Percentiles rank a stretch among this genome's conserved stretches.
Conservation (phyloP, 2,329 filamentous ascomycete species). For the Trichoderma sp. region DNA sequence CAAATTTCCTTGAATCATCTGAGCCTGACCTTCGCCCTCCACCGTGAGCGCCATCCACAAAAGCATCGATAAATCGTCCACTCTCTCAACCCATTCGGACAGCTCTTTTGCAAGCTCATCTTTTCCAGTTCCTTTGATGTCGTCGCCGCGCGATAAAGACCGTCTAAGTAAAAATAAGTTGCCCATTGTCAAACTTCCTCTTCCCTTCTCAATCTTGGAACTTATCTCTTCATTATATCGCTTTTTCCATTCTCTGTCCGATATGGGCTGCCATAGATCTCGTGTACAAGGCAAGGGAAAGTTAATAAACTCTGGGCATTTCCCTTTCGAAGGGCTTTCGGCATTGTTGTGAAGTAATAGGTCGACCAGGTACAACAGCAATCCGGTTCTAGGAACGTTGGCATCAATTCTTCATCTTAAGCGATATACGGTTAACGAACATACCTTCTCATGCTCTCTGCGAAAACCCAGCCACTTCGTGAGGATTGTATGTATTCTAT, state of each 20-base stretch:
- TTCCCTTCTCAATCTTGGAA: neutral
- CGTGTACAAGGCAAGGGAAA: conserved; percentile 7
- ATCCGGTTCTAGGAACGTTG: neutral
- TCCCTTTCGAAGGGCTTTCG: neutral
- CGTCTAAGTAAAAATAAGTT: neutral
- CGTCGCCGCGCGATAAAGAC: neutral
- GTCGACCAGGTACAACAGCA: neutral
- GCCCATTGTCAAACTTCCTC: neutral
- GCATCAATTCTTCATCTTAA: neutral
- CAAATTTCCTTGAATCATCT: neutral
- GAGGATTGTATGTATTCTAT: neutral
- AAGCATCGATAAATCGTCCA: conserved; percentile 9
- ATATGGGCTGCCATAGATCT: conserved; percentile 4
- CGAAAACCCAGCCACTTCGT: neutral
- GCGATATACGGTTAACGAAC: neutral
- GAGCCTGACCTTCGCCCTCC: conserved; percentile 2
- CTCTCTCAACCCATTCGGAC: conserved; percentile 2
- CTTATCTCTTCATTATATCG: neutral
- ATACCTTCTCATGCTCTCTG: neutral
- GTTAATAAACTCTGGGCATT: conserved; percentile 5
- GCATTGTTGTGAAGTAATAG: neutral
- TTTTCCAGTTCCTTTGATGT: neutral
- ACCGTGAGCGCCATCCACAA: conserved; percentile 10
- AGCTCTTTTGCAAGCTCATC: neutral
- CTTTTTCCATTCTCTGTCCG: conserved; percentile 9